A percentile compares a stretch with the other conserved stretches of the same genome.
phyloP scores from a whole-genome alignment of 1,139 yeast species.

The Hyphopichia fennica region DNA sequence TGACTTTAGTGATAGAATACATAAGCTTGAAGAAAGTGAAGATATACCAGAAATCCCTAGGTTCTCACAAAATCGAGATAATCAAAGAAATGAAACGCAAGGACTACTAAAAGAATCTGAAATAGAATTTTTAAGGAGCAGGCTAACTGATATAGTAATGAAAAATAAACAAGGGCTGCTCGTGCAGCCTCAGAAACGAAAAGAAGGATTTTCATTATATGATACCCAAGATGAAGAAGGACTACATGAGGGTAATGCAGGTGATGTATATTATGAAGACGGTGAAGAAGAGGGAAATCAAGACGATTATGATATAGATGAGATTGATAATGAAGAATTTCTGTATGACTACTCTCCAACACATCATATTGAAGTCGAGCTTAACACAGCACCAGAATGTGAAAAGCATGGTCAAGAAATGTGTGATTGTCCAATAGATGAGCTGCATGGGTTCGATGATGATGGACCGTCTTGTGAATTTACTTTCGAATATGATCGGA shows the following conservation, averaged over 20 bases:
- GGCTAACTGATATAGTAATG: conserved; percentile 18
- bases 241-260: conserved; percentile 32
- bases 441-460: conserved; percentile 14
- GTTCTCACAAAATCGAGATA: conserved; percentile 3
- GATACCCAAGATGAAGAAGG: conserved; percentile 46
- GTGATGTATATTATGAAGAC: conserved; percentile 15
- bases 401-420: conserved; percentile 30
- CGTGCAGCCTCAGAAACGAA: conserved; percentile 3
- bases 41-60: conserved; percentile 1
- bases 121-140: conserved; percentile 31
- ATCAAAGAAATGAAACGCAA: neutral
- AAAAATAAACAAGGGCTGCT: conserved; percentile 1
- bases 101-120: conserved; percentile 30
- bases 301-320: conserved; percentile 42
- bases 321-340: conserved; percentile 26
- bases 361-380: conserved; percentile 46
- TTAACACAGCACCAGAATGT: conserved; percentile 34
- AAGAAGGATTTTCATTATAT: conserved; percentile 37
- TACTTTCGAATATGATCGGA: conserved; percentile 44
- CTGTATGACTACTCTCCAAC: conserved; percentile 29
- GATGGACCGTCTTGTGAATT: conserved; percentile 44
- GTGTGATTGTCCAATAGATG: conserved; percentile 32
- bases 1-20: conserved; percentile 5
- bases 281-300: conserved; percentile 17
- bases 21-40: conserved; percentile 5